Evolutionary conservation across 1,139 yeast species (phyloP).

Genomic region (Yamadazyma sp.): DNA sequence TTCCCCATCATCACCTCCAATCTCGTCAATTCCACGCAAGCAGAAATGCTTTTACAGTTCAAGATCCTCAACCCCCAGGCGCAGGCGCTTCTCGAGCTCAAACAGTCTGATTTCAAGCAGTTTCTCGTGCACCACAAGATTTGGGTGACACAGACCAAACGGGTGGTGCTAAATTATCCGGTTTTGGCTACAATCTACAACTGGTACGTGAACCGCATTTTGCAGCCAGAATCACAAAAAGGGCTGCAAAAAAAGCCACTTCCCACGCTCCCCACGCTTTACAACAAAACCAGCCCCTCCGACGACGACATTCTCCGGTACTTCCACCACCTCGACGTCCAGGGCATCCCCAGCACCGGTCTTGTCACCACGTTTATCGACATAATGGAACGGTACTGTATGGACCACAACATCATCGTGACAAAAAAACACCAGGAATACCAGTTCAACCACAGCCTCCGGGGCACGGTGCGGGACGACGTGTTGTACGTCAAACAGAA

Average conservation of each 20-base stretch:
- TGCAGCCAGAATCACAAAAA: neutral
- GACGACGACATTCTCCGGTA: neutral
- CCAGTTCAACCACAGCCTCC: conserved; percentile 5
- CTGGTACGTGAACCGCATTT: conserved; percentile 7
- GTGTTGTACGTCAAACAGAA: conserved; percentile 19
- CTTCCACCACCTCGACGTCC: conserved; percentile 1
- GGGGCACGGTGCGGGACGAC: conserved; percentile 33
- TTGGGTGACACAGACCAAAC: conserved; percentile 13
- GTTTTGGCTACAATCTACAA: neutral
- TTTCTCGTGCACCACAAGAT: conserved; percentile 12
- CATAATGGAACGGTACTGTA: conserved; percentile 34
- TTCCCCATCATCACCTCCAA: neutral
- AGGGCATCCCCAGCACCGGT: conserved; percentile 33
- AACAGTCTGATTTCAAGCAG: neutral
- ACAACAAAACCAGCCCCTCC: neutral
- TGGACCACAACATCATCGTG: conserved; percentile 24
- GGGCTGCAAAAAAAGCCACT: too few relatives aligned
- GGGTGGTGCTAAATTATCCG: neutral
- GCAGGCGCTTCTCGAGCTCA: conserved; percentile 14
- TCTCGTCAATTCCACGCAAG: conserved; percentile 4
- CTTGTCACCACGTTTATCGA: conserved; percentile 38
- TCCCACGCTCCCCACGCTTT: neutral
- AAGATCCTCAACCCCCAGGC: conserved; percentile 27
- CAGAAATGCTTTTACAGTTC: conserved; percentile 24
- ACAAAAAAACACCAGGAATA: conserved; percentile 13